Conservation (phyloP, 805 yeast species). For the Yarrowia hollandica region DNA sequence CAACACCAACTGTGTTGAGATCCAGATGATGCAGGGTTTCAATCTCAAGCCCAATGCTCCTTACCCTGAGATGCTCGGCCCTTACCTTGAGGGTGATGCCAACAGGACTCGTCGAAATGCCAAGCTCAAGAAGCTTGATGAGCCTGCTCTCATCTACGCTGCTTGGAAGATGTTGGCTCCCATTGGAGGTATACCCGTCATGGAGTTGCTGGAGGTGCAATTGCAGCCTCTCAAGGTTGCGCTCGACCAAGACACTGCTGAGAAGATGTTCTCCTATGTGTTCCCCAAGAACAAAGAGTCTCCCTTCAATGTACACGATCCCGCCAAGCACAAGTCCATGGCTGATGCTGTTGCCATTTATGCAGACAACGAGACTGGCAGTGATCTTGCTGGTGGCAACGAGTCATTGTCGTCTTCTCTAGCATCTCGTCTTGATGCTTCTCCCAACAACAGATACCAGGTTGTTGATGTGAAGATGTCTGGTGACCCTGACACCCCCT, state of each 20-base stretch:
- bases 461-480: conserved; percentile 16
- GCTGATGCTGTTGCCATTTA: conserved; percentile 31
- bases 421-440: conserved; percentile 1
- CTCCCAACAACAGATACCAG: conserved; percentile 17
- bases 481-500: neutral
- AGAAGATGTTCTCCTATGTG: conserved; percentile 62
- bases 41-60: conserved; percentile 58
- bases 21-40: conserved; percentile 66
- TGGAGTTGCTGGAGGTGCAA: conserved; percentile 60
- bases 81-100: conserved; percentile 42
- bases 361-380: conserved; percentile 29
- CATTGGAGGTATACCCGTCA: conserved; percentile 86
- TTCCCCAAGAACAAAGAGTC: conserved; percentile 54
- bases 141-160: conserved; percentile 46
- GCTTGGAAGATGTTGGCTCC: conserved; percentile 81
- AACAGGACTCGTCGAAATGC: conserved; percentile 33
- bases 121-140: conserved; percentile 32
- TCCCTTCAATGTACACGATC: conserved; percentile 35
- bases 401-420: conserved; percentile 29
- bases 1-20: conserved; percentile 58
- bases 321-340: conserved; percentile 31
- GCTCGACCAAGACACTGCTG: conserved; percentile 70
- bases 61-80: conserved; percentile 71
- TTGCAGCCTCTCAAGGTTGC: conserved; percentile 69
- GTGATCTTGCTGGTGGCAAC: conserved; percentile 3